phyloP scores from a whole-genome alignment of 1,284 basidiomycete genomes.

The Volvariella surrecta region DNA sequence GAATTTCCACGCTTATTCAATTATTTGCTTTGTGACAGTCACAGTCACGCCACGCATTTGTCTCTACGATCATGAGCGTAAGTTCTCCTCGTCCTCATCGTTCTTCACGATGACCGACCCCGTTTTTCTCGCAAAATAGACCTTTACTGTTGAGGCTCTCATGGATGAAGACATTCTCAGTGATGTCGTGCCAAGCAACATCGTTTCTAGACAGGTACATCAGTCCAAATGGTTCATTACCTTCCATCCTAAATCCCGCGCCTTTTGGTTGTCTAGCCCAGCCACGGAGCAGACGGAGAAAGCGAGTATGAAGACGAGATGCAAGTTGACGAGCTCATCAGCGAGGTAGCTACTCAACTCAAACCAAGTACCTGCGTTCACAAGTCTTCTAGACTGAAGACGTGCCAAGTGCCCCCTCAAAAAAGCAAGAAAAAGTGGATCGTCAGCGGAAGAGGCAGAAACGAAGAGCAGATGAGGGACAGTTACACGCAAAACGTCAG shows the following conservation, averaged over 20 bases:
- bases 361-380: no score
- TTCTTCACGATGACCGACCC: conserved; percentile 1
- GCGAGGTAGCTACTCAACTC: conserved; percentile 42
- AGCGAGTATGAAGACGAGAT: conserved; percentile 50
- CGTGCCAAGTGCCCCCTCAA: conserved; percentile 10
- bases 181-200: conserved; percentile 75
- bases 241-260: neutral
- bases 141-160: conserved; percentile 27
- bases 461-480: conserved; percentile 59
- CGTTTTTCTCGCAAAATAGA: conserved; percentile 12
- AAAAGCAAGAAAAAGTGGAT: conserved; percentile 22
- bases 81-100: conserved; percentile 1
- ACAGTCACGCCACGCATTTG: conserved; percentile 7
- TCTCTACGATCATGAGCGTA: conserved; percentile 11
- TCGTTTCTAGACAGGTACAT: conserved; percentile 70
- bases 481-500: conserved; percentile 59
- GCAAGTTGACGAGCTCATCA: conserved; percentile 60
- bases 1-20: no score
- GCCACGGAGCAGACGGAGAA: conserved; percentile 59
- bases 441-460: conserved; percentile 48
- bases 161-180: conserved; percentile 74
- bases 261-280: conserved; percentile 37
- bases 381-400: no score
- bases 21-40: conserved; percentile 5
- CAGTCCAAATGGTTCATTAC: neutral